phyloP scores from a whole-genome alignment of 805 yeast species.

The Limtongia smithiae region DNA sequence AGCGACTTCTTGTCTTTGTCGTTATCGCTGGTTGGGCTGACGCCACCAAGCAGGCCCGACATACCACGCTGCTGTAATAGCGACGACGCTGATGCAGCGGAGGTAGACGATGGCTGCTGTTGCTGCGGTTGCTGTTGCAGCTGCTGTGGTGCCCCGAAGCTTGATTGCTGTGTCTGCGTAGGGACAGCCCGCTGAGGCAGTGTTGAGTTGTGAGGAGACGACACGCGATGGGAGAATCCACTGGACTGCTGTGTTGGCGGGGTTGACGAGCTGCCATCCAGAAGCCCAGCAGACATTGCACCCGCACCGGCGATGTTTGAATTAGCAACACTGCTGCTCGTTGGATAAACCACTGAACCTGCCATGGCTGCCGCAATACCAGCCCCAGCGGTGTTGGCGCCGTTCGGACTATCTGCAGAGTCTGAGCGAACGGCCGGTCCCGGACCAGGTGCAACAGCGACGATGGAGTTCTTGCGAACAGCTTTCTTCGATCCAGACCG shows the following conservation, averaged over 20 bases:
- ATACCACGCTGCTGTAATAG: not conserved
- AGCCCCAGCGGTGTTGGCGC: too few relatives aligned
- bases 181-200: conserved; percentile 1
- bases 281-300: too few relatives aligned
- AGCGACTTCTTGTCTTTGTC: conserved; percentile 5
- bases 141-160: conserved; percentile 2
- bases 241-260: too few relatives aligned
- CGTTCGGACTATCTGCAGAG: not conserved
- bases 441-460: conserved; percentile 7
- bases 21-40: too few relatives aligned
- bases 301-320: too few relatives aligned
- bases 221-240: too few relatives aligned
- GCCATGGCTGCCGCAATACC: too few relatives aligned
- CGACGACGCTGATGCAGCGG: conserved; percentile 6
- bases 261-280: too few relatives aligned
- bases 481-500: conserved; percentile 20
- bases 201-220: conserved; percentile 1
- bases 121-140: conserved; percentile 3
- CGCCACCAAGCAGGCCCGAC: too few relatives aligned
- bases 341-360: too few relatives aligned
- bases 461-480: conserved; percentile 17
- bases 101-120: conserved; percentile 10
- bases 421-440: not conserved
- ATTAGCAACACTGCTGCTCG: too few relatives aligned
- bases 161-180: conserved; percentile 4